phyloP scores from a whole-genome alignment of 768 basidiomycete genomes.

The Coprinopsis sp. region DNA sequence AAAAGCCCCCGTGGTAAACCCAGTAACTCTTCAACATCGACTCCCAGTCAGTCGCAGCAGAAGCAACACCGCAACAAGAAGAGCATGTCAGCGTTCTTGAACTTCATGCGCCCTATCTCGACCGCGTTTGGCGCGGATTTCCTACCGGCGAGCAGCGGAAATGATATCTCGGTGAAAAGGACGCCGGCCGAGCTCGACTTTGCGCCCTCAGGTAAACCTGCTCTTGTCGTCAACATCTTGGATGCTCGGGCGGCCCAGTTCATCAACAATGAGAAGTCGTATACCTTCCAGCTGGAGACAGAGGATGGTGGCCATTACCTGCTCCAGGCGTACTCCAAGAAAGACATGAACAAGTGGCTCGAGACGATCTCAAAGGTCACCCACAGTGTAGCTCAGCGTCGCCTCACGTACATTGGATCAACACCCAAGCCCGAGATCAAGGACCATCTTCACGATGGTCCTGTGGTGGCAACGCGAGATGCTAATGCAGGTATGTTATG shows the following conservation, averaged over 20 bases:
- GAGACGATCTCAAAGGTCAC: slow-evolving; percentile 68
- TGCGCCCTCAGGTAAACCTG: slow-evolving; percentile 63
- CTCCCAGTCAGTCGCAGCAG: slow-evolving; percentile 23
- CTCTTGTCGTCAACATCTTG: slow-evolving; percentile 68
- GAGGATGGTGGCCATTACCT: slow-evolving; percentile 86
- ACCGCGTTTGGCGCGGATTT: slow-evolving; percentile 75
- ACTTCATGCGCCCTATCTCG: slow-evolving; percentile 85
- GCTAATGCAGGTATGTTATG: slow-evolving; percentile 64
- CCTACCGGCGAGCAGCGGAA: slow-evolving; percentile 26
- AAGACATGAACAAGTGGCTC: slow-evolving; percentile 76
- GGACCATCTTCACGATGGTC: slow-evolving; percentile 66
- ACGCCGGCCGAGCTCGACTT: slow-evolving; percentile 78
- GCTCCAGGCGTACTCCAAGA: slow-evolving; percentile 65
- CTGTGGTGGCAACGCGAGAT: slow-evolving; percentile 57
- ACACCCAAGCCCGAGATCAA: slow-evolving; percentile 68
- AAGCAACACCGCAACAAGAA: slow-evolving; percentile 86
- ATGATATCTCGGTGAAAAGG: slow-evolving; percentile 37
- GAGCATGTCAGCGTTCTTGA: slow-evolving; percentile 82
- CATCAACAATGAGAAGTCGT: slow-evolving; percentile 78
- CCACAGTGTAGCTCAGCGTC: slow-evolving; percentile 68
- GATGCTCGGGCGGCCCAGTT: slow-evolving; percentile 68
- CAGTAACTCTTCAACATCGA: background rate
- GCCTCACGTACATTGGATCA: slow-evolving; percentile 76
- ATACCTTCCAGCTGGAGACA: slow-evolving; percentile 76
- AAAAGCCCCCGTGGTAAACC: slow-evolving; percentile 34